phyloP scores from a whole-genome alignment of 176 grass and related monocot genomes.

The Avena insularis region DNA sequence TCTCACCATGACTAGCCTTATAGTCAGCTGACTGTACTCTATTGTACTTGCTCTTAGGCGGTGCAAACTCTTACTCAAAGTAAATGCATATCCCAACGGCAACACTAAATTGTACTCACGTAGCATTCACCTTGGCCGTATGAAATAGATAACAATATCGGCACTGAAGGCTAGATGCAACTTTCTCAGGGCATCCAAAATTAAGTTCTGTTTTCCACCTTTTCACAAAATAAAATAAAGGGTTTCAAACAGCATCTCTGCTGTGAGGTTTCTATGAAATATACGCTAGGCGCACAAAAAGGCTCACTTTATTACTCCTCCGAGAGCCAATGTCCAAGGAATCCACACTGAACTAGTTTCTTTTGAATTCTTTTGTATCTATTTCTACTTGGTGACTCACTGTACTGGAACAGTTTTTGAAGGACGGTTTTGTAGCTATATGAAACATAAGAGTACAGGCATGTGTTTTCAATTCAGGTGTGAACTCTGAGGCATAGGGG shows the following conservation, averaged over 20 bases:
- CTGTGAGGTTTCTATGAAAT: neutral
- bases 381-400: conserved; percentile 19
- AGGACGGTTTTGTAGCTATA: conserved; percentile 32
- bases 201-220: neutral
- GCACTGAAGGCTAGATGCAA: conserved; percentile 21
- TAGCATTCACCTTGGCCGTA: neutral
- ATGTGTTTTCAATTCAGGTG: conserved; percentile 23
- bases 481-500: conserved; percentile 16
- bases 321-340: neutral
- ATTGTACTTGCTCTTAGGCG: neutral
- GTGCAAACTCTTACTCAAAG: conserved; percentile 51
- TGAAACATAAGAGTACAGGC: conserved; percentile 48
- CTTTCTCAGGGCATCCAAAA: conserved; percentile 48
- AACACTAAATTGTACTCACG: neutral
- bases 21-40: no score
- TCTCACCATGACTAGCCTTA: no score
- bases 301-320: neutral
- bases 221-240: neutral
- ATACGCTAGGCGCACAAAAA: conserved; percentile 5
- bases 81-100: conserved; percentile 32
- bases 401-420: conserved; percentile 27
- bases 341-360: neutral
- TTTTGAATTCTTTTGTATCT: neutral
- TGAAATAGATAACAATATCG: neutral
- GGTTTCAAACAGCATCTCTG: neutral